Evolutionary conservation across 2,329 filamentous ascomycete genomes (phyloP), one percentile per base, ranked within the genome.

Genomic region (Cladosporium austrohemisphaericum): DNA sequence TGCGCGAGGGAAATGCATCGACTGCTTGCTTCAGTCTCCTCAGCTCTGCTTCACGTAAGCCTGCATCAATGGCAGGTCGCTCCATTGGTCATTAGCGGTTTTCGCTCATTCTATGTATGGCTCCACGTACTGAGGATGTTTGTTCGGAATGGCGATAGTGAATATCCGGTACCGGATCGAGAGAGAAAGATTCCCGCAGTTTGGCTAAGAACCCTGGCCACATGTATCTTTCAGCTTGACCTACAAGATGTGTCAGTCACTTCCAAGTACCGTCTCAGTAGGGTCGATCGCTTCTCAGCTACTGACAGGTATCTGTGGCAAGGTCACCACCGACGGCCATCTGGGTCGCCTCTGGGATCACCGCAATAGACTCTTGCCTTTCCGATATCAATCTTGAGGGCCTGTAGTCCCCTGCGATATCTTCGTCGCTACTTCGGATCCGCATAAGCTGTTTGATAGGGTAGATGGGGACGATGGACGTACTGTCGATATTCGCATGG

Each of bases 141-240:
- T 35, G 32, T n/a, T 41, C 14, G 3, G 25, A 18, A 8, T 29
- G 4, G 9, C 13, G 3, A 4, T 2, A 10, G 19, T 41, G 38
- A 8, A 13, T 8, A n/a, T 8, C 19, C 3, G 40, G 40, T 2
- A 6, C 13, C 3, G 40, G 40, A 23, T 33, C 40, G 11, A 43
- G 40, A 6, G 26, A 43, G 28, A 43, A 43, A 13, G 40, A 43
- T 32, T 43, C 40, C 11, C 40, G 26, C 26, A 43, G 13, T 16
- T 43, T 43, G 16, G 28, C 40, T 10, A 43, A 32, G 40, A 43
- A 43, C 13, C 40, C 40, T 13, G 40, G 40, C 40, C 40, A 43
- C 40, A 43, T 43, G 28, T 22, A 43, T 23, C 40, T 29, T n/a
- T 43, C 40, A 9, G 40, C 14, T 19, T 43, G 40, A n/a, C 26